Evolutionary conservation across 2,329 filamentous ascomycete species (phyloP).

Genomic region (Sporothrix luriei): DNA sequence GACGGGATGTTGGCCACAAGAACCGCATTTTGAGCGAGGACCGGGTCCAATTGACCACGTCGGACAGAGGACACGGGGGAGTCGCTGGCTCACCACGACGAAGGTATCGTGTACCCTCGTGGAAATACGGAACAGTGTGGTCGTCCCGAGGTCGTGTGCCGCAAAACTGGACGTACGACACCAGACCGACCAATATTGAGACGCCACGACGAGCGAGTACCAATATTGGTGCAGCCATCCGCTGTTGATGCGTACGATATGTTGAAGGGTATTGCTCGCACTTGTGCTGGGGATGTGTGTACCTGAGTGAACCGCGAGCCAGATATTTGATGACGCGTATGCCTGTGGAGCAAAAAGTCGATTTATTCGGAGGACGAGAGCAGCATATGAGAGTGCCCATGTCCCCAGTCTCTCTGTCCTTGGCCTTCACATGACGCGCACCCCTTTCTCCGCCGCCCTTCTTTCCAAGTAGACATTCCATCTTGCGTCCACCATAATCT

Average conservation of each 20-base stretch:
- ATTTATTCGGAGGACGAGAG: constrained; percentile 1
- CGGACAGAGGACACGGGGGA: not conserved
- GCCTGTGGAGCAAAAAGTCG: constrained; percentile 20
- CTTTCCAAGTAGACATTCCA: not conserved
- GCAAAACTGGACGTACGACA: constrained; percentile 13
- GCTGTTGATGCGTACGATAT: not conserved
- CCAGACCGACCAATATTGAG: not conserved
- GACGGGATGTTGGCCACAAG: constrained; percentile 6
- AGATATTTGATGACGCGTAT: constrained; percentile 21
- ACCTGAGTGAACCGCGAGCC: not conserved
- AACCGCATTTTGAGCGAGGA: not conserved
- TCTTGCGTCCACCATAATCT: constrained; percentile 1
- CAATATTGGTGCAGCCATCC: constrained; percentile 13
- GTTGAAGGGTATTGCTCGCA: not conserved
- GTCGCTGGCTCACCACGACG: too few relatives aligned
- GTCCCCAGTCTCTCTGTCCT: not conserved
- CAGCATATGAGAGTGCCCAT: not conserved
- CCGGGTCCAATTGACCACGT: not conserved
- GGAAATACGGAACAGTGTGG: not conserved
- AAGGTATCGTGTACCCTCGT: not conserved
- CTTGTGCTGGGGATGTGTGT: too few relatives aligned
- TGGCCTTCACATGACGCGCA: not conserved
- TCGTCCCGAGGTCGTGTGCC: constrained; percentile 3
- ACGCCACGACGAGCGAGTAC: not conserved
- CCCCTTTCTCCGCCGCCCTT: not conserved